Base-by-base conservation (phyloP, 305 asterid genomes). In the Euphrasia arctica region DNA sequence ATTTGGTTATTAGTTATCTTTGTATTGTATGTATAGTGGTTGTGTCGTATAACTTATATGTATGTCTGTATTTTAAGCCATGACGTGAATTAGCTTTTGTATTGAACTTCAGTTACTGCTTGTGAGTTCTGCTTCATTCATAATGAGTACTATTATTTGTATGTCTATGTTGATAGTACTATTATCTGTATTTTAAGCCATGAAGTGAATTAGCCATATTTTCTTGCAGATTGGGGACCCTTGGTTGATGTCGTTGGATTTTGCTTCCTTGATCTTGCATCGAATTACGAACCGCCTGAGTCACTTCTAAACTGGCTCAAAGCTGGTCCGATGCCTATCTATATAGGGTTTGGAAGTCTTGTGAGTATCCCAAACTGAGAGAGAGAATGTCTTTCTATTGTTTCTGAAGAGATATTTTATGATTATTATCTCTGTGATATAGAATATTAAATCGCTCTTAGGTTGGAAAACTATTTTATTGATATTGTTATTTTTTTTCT, bases 181-280 rank as follows among this genome's bases (percentile, higher is more conserved):
- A 18, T 18, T 18, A 18, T 18, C 22, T 18, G 22, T 18, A 18
- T 18, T 18, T 18, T 18, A 18, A 18, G 22, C 22, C 22, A 18
- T 18, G 22, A 18, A 18, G 22, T 18, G 22, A 18, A 18, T 18
- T 69, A 67, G 78, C 70, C 66, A 51, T 70, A 41, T 73, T 68
- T 32, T 72, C 69, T 72, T 76, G 75, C 83, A 80, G 85, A 80
- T 73, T 80, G 85, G 97, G 98, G 98, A 62, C 86, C 94, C 57
- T 87, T 83, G 81, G 80, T 92, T 70, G 98, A 92, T 69, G 97
- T 92, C 12, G 98, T 92, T 67, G 96, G 98, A 62, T 92, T 92
- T 80, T 90, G 96, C 87, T 92, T 92, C 84, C 97, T 92, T 54
- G 98, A 89, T 87, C 96, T 92, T 69, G 95, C 97, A 18, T 72